Evolutionary conservation across 2,329 filamentous ascomycete genomes (phyloP).

Genomic region (Ophiocordyceps sinensis): DNA sequence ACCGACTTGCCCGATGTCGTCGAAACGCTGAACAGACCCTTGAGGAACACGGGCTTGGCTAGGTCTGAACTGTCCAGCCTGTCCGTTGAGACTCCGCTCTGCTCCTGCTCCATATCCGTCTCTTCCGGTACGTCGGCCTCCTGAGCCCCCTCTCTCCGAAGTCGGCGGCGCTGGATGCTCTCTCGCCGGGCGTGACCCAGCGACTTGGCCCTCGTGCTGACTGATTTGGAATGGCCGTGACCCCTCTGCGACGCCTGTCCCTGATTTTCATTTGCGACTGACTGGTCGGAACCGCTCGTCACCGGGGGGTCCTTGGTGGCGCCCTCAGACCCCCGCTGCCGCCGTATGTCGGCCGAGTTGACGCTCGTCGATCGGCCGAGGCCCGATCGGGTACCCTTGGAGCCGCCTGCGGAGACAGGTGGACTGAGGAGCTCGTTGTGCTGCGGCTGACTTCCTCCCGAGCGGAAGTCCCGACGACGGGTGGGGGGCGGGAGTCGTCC

Average conservation of each 20-base stretch:
- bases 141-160: slow-evolving; percentile 55
- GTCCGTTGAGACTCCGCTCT: slow-evolving; percentile 46
- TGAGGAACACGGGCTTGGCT: slow-evolving; percentile 87
- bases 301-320: slow-evolving; percentile 50
- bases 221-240: slow-evolving; percentile 38
- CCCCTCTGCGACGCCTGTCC: slow-evolving; percentile 33
- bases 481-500: slow-evolving; percentile 29
- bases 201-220: slow-evolving; percentile 67
- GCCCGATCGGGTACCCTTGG: slow-evolving; percentile 42
- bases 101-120: slow-evolving; percentile 64
- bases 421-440: slow-evolving; percentile 69
- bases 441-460: slow-evolving; percentile 52
- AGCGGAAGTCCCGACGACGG: slow-evolving; percentile 26
- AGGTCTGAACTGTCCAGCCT: slow-evolving; percentile 56
- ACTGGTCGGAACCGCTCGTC: slow-evolving; percentile 70
- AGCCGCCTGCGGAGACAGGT: slow-evolving; percentile 45
- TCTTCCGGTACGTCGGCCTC: slow-evolving; percentile 80
- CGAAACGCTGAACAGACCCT: slow-evolving; percentile 92
- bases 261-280: slow-evolving; percentile 39
- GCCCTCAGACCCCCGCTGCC: slow-evolving; percentile 33
- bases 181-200: slow-evolving; percentile 79
- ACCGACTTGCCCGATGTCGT: slow-evolving; percentile 91
- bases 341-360: slow-evolving; percentile 69
- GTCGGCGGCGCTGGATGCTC: slow-evolving; percentile 77
- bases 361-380: slow-evolving; percentile 83